Evolutionary conservation across 805 yeast genomes (phyloP).

Genomic region (Sungouiella thailandica): DNA sequence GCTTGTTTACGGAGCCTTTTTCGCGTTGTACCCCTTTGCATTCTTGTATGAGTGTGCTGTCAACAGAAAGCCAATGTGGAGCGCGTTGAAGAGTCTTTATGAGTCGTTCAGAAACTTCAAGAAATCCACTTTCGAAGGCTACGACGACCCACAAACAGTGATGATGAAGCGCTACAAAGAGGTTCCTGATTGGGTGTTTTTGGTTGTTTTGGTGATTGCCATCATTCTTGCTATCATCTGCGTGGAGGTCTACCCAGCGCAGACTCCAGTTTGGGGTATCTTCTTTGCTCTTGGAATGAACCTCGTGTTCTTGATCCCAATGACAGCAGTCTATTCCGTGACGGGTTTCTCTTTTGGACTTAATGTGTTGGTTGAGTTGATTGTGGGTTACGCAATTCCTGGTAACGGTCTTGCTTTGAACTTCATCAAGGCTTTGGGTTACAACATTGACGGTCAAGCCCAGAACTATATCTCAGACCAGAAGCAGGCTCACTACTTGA

Average conservation of each 20-base stretch:
- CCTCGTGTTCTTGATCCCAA: conserved; percentile 29
- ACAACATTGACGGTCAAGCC: conserved; percentile 54
- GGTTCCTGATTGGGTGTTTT: conserved; percentile 31
- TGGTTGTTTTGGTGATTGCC: conserved; percentile 21
- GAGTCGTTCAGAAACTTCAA: conserved; percentile 13
- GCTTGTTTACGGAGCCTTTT: conserved; percentile 19
- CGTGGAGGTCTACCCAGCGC: conserved; percentile 26
- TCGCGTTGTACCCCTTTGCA: conserved; percentile 22
- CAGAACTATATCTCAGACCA: conserved; percentile 49
- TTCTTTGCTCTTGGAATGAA: conserved; percentile 31
- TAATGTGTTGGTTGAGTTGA: conserved; percentile 33
- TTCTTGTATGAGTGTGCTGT: conserved; percentile 16
- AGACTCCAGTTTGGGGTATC: conserved; percentile 34
- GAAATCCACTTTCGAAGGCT: conserved; percentile 26
- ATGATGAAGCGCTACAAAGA: conserved; percentile 31
- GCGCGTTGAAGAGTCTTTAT: conserved; percentile 10
- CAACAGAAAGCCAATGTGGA: conserved; percentile 12
- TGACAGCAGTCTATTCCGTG: conserved; percentile 22
- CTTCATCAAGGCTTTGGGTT: conserved; percentile 57
- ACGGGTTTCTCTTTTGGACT: conserved; percentile 31
- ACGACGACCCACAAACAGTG: conserved; percentile 26
- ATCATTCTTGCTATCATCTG: conserved; percentile 29
- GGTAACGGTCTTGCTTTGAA: conserved; percentile 32
- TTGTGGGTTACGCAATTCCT: conserved; percentile 34
- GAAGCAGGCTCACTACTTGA: conserved; percentile 62